phyloP scores from a whole-genome alignment of 768 basidiomycete species.

The Phaeotremella fagi region DNA sequence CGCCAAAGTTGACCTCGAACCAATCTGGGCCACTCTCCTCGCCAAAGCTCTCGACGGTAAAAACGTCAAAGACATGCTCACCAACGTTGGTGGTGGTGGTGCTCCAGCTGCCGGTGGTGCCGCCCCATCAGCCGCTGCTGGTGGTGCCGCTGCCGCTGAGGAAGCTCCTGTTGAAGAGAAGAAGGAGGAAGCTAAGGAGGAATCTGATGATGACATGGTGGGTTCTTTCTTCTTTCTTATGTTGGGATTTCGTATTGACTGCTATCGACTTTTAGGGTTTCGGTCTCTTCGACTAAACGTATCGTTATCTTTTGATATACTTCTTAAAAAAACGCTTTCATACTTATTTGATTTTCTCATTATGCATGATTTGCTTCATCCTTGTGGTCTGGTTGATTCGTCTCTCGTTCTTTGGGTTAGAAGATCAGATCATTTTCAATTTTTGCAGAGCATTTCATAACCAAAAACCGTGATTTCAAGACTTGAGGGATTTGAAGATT shows the following conservation, averaged over 20 bases:
- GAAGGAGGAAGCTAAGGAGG: slow-evolving; percentile 64
- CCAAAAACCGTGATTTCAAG: too few relatives aligned
- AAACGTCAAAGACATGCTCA: slow-evolving; percentile 90
- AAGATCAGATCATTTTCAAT: too few relatives aligned
- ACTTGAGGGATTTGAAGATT: too few relatives aligned
- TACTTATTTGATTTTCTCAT: neutral
- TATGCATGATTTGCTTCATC: neutral
- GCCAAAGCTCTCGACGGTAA: slow-evolving; percentile 98
- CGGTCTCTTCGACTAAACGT: slow-evolving; percentile 45
- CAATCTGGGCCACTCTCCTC: slow-evolving; percentile 96
- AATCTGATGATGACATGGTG: slow-evolving; percentile 47
- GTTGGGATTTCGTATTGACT: slow-evolving; percentile 9
- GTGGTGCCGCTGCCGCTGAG: slow-evolving; percentile 59
- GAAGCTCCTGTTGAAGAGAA: slow-evolving; percentile 64
- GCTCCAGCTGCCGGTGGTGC: slow-evolving; percentile 65
- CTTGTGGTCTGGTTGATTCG: neutral
- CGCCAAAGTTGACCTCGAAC: slow-evolving; percentile 79
- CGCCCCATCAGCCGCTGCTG: slow-evolving; percentile 57
- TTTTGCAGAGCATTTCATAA: too few relatives aligned
- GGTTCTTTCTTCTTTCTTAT: slow-evolving; percentile 4
- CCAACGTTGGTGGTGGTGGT: slow-evolving; percentile 90
- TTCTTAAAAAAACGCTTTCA: neutral
- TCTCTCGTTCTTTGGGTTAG: too few relatives aligned
- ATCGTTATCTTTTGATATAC: slow-evolving; percentile 1
- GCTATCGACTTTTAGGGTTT: slow-evolving; percentile 22